Conservation (phyloP, 257 asterid genomes). For the Nicotiana obtusifolia region DNA sequence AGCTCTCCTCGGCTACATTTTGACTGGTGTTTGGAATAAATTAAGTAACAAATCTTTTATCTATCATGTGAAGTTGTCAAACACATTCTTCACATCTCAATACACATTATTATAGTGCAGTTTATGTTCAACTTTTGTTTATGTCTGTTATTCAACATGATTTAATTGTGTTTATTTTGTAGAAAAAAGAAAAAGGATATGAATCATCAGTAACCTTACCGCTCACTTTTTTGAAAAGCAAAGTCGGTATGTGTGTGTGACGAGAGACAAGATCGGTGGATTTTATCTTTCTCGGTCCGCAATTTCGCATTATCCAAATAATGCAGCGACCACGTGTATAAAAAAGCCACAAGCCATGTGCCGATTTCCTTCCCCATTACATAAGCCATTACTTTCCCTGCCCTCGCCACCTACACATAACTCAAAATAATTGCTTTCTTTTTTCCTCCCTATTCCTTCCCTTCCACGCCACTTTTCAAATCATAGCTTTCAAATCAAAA, state of each 20-base stretch:
- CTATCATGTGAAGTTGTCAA: too few relatives aligned
- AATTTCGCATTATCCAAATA: background rate
- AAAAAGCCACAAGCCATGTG: background rate
- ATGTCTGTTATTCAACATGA: too few relatives aligned
- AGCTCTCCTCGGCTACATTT: too few relatives aligned
- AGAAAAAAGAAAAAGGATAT: too few relatives aligned
- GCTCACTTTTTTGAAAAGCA: background rate
- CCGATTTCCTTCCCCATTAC: background rate
- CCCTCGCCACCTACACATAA: background rate
- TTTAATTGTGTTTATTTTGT: too few relatives aligned
- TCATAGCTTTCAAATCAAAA: background rate
- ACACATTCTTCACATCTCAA: too few relatives aligned
- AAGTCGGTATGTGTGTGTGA: background rate
- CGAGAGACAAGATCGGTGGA: background rate
- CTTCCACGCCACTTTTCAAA: background rate
- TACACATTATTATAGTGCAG: too few relatives aligned
- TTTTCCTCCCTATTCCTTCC: background rate
- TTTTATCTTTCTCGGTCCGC: too few relatives aligned
- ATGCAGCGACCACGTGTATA: background rate
- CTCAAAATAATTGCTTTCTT: background rate
- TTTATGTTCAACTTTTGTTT: too few relatives aligned
- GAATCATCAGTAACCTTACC: background rate
- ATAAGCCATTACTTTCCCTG: background rate
- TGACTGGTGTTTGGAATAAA: too few relatives aligned
- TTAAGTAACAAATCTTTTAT: too few relatives aligned